These are phyloP conservation scores for Otatea glauca DNA, from an alignment of 176 grass and related monocot genomes.

Conservation along the genomic window DNA sequence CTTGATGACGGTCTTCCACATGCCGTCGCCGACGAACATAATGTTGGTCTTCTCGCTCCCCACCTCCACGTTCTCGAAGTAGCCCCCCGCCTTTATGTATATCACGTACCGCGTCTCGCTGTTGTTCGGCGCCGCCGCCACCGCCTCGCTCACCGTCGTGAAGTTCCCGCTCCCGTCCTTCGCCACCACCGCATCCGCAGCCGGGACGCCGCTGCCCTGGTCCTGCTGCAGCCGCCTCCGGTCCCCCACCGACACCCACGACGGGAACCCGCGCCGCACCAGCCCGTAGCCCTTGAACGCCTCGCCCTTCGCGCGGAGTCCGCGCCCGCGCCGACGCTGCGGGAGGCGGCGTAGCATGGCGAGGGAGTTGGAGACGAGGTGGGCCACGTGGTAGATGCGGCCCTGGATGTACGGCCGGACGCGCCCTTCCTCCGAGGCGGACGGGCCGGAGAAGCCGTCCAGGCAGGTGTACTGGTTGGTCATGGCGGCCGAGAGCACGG, in stretches of 20 bases:
- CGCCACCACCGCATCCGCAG: slow-evolving; percentile 66
- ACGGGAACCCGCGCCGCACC: slow-evolving; percentile 65
- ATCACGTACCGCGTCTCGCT: slow-evolving; percentile 77
- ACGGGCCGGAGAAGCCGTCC: slow-evolving; percentile 63
- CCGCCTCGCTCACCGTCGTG: slow-evolving; percentile 71
- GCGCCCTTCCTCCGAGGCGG: slow-evolving; percentile 50
- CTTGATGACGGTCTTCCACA: slow-evolving; percentile 87
- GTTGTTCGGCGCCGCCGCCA: slow-evolving; percentile 89
- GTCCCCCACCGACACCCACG: slow-evolving; percentile 61
- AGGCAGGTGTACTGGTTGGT: slow-evolving; percentile 98
- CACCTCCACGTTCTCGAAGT: slow-evolving; percentile 94
- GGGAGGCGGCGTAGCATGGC: slow-evolving; percentile 80
- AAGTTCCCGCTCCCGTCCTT: slow-evolving; percentile 94
- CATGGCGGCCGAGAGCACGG: slow-evolving; percentile 79
- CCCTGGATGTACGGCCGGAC: slow-evolving; percentile 77
- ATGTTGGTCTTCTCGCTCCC: slow-evolving; percentile 73
- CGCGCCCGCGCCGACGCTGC: background rate
- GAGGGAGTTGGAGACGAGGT: slow-evolving; percentile 79
- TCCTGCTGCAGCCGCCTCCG: slow-evolving; percentile 57
- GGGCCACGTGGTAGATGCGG: slow-evolving; percentile 85
- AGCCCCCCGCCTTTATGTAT: slow-evolving; percentile 71
- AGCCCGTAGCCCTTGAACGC: slow-evolving; percentile 56
- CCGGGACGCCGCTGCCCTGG: background rate
- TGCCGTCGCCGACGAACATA: slow-evolving; percentile 87
- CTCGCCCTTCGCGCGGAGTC: background rate